Evolutionary conservation across 2,329 filamentous ascomycete species (phyloP).

Genomic region (Fusarium coicis): DNA sequence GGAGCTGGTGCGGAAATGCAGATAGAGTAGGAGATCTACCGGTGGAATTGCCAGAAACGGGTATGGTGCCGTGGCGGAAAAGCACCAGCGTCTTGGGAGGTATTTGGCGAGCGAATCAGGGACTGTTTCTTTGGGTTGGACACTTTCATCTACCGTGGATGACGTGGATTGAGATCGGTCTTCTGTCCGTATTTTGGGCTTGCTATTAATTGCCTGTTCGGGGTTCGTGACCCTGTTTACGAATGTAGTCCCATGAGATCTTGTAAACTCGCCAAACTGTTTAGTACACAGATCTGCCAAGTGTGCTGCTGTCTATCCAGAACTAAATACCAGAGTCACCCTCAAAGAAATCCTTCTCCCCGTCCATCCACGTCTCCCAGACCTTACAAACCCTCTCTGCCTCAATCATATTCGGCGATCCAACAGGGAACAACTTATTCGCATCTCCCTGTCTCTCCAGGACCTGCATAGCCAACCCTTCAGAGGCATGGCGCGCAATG

Average conservation of each 20-base stretch:
- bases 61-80: neutral
- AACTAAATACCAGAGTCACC: constrained; percentile 6
- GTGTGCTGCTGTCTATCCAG: neutral
- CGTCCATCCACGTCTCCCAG: constrained; percentile 23
- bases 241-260: too few species aligned
- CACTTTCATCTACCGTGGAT: neutral
- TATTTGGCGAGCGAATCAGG: neutral
- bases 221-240: fast-evolving
- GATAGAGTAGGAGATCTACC: neutral
- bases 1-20: neutral
- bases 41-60: neutral
- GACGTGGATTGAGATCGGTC: neutral
- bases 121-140: fast-evolving
- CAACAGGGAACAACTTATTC: neutral
- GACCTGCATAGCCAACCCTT: constrained; percentile 37
- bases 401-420: constrained; percentile 9
- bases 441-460: constrained; percentile 35
- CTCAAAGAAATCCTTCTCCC: constrained; percentile 17
- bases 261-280: neutral
- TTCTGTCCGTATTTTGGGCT: neutral
- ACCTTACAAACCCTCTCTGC: constrained; percentile 10
- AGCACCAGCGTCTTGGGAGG: neutral
- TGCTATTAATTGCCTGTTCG: neutral
- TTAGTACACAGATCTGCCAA: too few species aligned
- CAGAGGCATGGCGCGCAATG: constrained; percentile 58